These are phyloP conservation scores for Tephrocybe sp. DNA, from an alignment of 768 basidiomycete genomes.

Conservation along the genomic window DNA sequence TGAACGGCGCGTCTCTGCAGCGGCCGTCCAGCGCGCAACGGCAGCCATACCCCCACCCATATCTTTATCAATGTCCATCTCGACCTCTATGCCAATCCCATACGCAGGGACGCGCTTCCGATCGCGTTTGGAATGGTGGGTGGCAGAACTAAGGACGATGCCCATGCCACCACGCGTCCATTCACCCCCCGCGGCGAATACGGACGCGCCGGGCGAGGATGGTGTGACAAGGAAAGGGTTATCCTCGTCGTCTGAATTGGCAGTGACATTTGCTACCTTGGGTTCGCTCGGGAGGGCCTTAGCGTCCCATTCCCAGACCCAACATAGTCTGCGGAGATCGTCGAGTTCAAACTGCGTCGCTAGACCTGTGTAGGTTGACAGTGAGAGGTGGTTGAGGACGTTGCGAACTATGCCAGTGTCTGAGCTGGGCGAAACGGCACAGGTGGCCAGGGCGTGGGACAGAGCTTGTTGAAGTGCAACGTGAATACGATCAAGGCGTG, in stretches of 20 bases:
- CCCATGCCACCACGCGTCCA: constrained; percentile 85
- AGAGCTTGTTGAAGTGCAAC: constrained; percentile 77
- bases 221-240: constrained; percentile 65
- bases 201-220: constrained; percentile 24
- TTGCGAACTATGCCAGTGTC: constrained; percentile 76
- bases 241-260: constrained; percentile 46
- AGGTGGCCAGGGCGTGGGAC: constrained; percentile 82
- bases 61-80: constrained; percentile 79
- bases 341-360: constrained; percentile 60
- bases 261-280: not conserved
- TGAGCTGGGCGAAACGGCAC: constrained; percentile 70
- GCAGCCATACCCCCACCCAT: constrained; percentile 85
- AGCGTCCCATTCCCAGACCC: constrained; percentile 89
- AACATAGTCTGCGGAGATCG: constrained; percentile 75
- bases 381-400: constrained; percentile 74
- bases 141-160: constrained; percentile 67
- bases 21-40: constrained; percentile 84
- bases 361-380: constrained; percentile 67
- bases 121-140: constrained; percentile 64
- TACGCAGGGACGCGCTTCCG: constrained; percentile 75
- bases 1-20: constrained; percentile 55
- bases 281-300: constrained; percentile 30
- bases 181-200: constrained; percentile 37
- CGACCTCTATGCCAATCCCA: constrained; percentile 84
- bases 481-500: constrained; percentile 62